Percentiles rank a stretch among this genome's conserved stretches.
These are phyloP conservation scores for Galeopsis tetrahit DNA, from an alignment of 257 asterid species.

Conservation along the genomic window DNA sequence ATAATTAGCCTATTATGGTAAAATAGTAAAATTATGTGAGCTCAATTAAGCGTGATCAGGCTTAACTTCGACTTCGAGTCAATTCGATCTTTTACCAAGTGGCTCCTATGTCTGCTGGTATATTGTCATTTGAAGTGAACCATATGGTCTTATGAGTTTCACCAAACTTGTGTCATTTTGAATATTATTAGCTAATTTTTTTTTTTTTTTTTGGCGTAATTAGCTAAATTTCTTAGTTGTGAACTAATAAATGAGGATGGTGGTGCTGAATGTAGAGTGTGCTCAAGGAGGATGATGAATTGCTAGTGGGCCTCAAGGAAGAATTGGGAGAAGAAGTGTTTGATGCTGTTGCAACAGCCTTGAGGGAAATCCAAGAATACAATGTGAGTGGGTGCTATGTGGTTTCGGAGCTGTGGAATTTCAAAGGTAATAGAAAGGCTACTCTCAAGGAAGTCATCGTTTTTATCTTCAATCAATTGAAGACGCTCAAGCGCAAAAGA, in stretches of 20 bases:
- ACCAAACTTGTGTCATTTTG: background rate
- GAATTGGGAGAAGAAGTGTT: conserved; percentile 54
- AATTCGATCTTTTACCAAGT: too few species aligned
- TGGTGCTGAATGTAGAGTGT: conserved; percentile 35
- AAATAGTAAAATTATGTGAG: background rate
- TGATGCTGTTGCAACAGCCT: conserved; percentile 44
- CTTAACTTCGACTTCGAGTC: background rate
- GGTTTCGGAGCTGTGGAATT: conserved; percentile 61
- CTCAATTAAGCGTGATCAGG: background rate
- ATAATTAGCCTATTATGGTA: background rate
- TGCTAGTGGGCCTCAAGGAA: conserved; percentile 41
- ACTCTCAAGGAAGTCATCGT: conserved; percentile 58
- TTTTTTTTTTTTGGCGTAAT: background rate
- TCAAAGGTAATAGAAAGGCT: conserved; percentile 56
- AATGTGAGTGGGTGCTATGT: conserved; percentile 56
- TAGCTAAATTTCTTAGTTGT: background rate
- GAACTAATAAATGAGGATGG: background rate
- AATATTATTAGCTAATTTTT: background rate
- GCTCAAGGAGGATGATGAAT: conserved; percentile 52
- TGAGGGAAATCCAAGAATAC: conserved; percentile 50
- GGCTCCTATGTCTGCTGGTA: background rate
- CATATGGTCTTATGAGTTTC: conserved; percentile 1
- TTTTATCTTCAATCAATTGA: conserved; percentile 45
- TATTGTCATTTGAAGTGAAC: conserved; percentile 1
- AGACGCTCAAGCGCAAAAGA: conserved; percentile 54